Evolutionary conservation across 2,329 filamentous ascomycete genomes (phyloP).

Genomic region (Exophiala aquamarina): DNA sequence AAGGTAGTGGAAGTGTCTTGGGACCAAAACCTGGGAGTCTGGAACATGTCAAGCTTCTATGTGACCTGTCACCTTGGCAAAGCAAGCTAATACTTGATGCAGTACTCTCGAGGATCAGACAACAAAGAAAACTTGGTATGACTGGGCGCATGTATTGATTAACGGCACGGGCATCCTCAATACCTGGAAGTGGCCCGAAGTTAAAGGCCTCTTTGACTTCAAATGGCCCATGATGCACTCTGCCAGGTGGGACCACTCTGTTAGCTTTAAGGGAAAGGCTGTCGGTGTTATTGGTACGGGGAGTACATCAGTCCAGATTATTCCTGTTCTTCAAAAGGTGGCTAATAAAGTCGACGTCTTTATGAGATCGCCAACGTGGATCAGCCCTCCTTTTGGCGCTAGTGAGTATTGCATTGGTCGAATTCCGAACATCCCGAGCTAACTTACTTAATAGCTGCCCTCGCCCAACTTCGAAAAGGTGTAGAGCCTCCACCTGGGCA

Average conservation of each 20-base stretch:
- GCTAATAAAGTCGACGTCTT: conserved; percentile 14
- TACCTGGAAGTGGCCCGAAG: no score
- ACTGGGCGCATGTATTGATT: no score
- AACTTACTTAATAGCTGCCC: no score
- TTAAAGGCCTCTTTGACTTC: no score
- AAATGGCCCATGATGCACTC: no score
- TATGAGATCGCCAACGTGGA: conserved; percentile 23
- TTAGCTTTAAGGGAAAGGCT: conserved; percentile 32
- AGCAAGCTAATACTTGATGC: no score
- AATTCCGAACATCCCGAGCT: background rate
- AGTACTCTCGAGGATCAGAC: background rate
- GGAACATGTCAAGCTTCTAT: conserved; percentile 27
- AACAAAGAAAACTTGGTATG: background rate
- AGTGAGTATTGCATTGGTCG: conserved; percentile 6
- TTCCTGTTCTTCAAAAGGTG: background rate
- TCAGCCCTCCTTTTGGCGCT: conserved; percentile 16
- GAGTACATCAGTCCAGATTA: background rate
- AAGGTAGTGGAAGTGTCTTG: conserved; percentile 38
- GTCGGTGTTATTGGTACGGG: conserved; percentile 47
- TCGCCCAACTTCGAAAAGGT: background rate
- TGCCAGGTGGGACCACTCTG: conserved; percentile 11
- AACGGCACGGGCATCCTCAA: no score
- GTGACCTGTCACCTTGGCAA: no score
- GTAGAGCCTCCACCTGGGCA: conserved; percentile 13
- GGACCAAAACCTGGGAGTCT: conserved; percentile 36